These are phyloP conservation scores for Mycosarcoma mackinlayi DNA, from an alignment of 1,284 basidiomycete genomes.

Conservation along the genomic window DNA sequence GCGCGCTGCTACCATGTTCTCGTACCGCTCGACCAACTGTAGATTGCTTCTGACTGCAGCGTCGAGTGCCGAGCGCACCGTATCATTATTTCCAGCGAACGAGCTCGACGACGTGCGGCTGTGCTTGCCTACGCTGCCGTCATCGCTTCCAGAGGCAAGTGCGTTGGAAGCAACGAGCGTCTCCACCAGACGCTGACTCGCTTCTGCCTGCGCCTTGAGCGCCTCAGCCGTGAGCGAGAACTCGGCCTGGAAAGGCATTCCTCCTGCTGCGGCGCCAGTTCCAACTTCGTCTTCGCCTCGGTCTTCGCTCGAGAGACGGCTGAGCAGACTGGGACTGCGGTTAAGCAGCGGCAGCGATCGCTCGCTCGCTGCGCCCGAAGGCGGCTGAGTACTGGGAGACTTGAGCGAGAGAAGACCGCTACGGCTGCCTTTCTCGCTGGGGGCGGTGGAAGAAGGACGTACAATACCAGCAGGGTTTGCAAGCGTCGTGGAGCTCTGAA, in stretches of 20 bases:
- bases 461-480: constrained; percentile 41
- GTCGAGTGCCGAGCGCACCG: constrained; percentile 37
- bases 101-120: constrained; percentile 72
- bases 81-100: constrained; percentile 17
- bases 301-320: constrained; percentile 46
- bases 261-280: constrained; percentile 14
- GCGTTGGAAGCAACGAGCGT: constrained; percentile 20
- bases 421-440: constrained; percentile 37
- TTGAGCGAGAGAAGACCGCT: constrained; percentile 34
- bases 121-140: constrained; percentile 67
- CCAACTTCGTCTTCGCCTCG: constrained; percentile 34
- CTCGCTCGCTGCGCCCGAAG: constrained; percentile 42
- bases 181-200: constrained; percentile 42
- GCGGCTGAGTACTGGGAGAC: constrained; percentile 34
- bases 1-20: constrained; percentile 80
- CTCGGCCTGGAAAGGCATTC: constrained; percentile 43
- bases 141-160: constrained; percentile 15
- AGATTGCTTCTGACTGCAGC: constrained; percentile 30
- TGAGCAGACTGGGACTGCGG: constrained; percentile 51
- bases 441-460: constrained; percentile 36
- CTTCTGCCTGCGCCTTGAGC: constrained; percentile 50
- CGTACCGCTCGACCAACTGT: constrained; percentile 77
- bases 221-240: constrained; percentile 48
- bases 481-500: constrained; percentile 6
- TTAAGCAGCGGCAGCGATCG: constrained; percentile 32